A percentile compares a stretch with the other conserved stretches of the same genome.
Evolutionary conservation across 2,329 filamentous ascomycete species (phyloP).

Genomic region (Diaporthe longicolla): DNA sequence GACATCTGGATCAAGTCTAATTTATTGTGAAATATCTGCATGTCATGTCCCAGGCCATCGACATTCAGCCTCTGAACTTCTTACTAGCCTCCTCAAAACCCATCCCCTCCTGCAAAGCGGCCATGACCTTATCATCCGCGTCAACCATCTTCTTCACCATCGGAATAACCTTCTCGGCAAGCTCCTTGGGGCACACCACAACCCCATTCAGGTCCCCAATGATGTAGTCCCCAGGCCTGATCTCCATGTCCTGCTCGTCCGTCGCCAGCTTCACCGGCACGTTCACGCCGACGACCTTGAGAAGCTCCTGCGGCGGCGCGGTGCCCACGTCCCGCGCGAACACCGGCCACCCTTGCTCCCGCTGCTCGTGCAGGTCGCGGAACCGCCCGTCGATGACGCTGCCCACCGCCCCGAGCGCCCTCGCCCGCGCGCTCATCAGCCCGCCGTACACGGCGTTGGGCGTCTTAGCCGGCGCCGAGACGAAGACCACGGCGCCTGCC

Average conservation of each 20-base stretch:
- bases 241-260: slow-evolving; percentile 55
- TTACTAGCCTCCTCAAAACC: slow-evolving; percentile 60
- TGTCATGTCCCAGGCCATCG: rapidly evolving
- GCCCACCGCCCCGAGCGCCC: slow-evolving; percentile 60
- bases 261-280: slow-evolving; percentile 57
- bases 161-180: slow-evolving; percentile 57
- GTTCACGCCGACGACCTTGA: slow-evolving; percentile 60
- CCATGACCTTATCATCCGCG: slow-evolving; percentile 59
- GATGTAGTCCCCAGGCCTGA: slow-evolving; percentile 61
- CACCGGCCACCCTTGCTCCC: slow-evolving; percentile 61
- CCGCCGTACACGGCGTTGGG: slow-evolving; percentile 69
- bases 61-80: slow-evolving; percentile 52
- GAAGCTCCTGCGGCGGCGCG: slow-evolving; percentile 57
- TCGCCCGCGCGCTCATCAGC: slow-evolving; percentile 65
- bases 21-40: not conserved
- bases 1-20: not conserved
- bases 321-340: slow-evolving; percentile 62
- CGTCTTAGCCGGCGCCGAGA: slow-evolving; percentile 61
- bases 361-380: slow-evolving; percentile 67
- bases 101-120: slow-evolving; percentile 58
- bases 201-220: slow-evolving; percentile 62
- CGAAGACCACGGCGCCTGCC: slow-evolving; percentile 62
- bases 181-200: slow-evolving; percentile 56
- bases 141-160: slow-evolving; percentile 58
- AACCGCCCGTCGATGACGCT: slow-evolving; percentile 67